Evolutionary conservation across 2,329 filamentous ascomycete species (phyloP).

Genomic region (Trichothecium roseum): DNA sequence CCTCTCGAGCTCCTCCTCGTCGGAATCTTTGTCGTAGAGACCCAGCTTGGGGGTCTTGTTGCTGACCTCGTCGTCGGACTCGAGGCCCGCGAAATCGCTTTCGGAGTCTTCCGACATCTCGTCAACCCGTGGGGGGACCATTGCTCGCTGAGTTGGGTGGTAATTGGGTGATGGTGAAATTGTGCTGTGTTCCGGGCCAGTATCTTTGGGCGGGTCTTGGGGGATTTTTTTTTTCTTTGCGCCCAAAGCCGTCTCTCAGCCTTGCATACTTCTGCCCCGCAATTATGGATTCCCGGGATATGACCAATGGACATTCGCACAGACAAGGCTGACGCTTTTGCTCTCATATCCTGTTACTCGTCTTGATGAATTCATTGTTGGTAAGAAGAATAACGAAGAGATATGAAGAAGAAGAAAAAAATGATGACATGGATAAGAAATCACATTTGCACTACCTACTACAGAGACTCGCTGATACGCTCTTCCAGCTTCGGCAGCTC

Average conservation of each 20-base stretch:
- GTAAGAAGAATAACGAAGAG: no score
- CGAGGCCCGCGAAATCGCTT: slow-evolving; percentile 16
- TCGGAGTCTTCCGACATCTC: slow-evolving; percentile 17
- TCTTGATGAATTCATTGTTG: neutral
- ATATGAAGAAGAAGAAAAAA: no score
- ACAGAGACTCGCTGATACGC: slow-evolving; percentile 18
- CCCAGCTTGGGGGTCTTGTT: slow-evolving; percentile 9
- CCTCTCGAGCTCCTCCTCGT: slow-evolving; percentile 77
- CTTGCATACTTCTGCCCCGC: neutral
- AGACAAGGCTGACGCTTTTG: slow-evolving; percentile 9
- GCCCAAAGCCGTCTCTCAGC: neutral
- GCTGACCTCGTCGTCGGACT: slow-evolving; percentile 14
- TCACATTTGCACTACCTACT: no score
- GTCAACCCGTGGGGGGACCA: slow-evolving; percentile 20
- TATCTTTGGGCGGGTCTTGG: slow-evolving; percentile 10
- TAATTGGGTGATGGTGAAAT: neutral
- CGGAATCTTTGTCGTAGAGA: slow-evolving; percentile 59
- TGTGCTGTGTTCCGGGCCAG: slow-evolving; percentile 1
- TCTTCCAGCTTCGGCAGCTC: slow-evolving; percentile 36
- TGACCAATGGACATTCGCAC: slow-evolving; percentile 2
- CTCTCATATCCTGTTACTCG: neutral
- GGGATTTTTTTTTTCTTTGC: slow-evolving; percentile 15
- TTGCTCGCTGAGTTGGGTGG: slow-evolving; percentile 9
- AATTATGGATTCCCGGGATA: no score
- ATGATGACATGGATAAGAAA: no score